A percentile compares a stretch with the other conserved stretches of the same genome.
phyloP scores from a whole-genome alignment of 352 stramenopile genomes.

The Aphanomyces cochlioides region DNA sequence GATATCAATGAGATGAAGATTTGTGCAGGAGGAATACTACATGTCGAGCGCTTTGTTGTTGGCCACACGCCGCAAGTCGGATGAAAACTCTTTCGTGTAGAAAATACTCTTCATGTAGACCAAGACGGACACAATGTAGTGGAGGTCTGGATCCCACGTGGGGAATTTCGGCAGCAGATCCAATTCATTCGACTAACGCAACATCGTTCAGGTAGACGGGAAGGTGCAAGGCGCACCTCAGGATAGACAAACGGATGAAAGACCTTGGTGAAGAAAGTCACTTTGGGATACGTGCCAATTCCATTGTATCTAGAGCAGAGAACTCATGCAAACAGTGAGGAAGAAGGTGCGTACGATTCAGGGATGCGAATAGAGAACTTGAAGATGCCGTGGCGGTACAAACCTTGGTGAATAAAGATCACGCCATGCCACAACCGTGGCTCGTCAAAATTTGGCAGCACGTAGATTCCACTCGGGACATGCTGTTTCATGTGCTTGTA shows the following conservation, averaged over 20 bases:
- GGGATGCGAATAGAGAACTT: constrained; percentile 92
- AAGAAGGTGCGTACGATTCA: constrained; percentile 43
- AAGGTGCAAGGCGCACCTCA: constrained; percentile 37
- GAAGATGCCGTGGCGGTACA: constrained; percentile 96
- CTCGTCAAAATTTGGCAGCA: constrained; percentile 91
- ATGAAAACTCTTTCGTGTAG: constrained; percentile 94
- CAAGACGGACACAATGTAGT: constrained; percentile 95
- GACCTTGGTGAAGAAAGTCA: constrained; percentile 90
- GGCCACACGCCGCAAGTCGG: constrained; percentile 44
- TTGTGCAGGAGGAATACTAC: constrained; percentile 32
- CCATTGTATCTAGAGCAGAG: constrained; percentile 89
- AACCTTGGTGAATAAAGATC: constrained; percentile 94
- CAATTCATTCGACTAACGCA: constrained; percentile 74
- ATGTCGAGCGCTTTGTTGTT: constrained; percentile 86
- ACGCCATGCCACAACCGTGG: constrained; percentile 91
- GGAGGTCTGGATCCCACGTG: constrained; percentile 89
- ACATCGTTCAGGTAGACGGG: not conserved
- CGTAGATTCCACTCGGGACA: constrained; percentile 92
- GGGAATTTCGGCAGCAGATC: constrained; percentile 90
- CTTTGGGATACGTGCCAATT: constrained; percentile 85
- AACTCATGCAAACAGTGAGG: constrained; percentile 26
- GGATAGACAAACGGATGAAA: constrained; percentile 93
- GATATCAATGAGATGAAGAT: not conserved
- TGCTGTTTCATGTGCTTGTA: constrained; percentile 96
- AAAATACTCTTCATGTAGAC: constrained; percentile 98